These are phyloP conservation scores for Glaciozyma antarctica DNA, from an alignment of 768 basidiomycete genomes.

Conservation along the genomic window DNA sequence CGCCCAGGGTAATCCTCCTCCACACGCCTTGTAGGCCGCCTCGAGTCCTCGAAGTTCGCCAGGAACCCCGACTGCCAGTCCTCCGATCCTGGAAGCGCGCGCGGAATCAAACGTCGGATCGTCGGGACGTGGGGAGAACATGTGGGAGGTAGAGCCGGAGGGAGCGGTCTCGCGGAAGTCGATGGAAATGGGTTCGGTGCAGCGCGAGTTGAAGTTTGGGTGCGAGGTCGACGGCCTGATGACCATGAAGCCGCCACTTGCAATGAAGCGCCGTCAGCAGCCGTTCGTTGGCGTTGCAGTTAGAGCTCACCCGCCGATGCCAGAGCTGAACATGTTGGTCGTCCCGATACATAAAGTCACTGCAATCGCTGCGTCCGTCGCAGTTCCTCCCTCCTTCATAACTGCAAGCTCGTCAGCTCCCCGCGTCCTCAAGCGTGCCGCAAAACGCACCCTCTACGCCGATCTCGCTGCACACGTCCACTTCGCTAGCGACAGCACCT, in stretches of 20 bases:
- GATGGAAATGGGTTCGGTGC: slow-evolving; percentile 41
- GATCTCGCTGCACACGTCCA: slow-evolving; percentile 71
- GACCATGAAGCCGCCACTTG: slow-evolving; percentile 66
- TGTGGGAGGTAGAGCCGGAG: slow-evolving; percentile 57
- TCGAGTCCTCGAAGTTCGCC: slow-evolving; percentile 81
- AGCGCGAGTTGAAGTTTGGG: slow-evolving; percentile 10
- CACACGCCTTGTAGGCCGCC: slow-evolving; percentile 67
- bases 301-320: slow-evolving; percentile 26
- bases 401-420: slow-evolving; percentile 8
- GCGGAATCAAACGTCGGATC: slow-evolving; percentile 33
- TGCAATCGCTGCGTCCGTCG: slow-evolving; percentile 76
- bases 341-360: slow-evolving; percentile 59
- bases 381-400: slow-evolving; percentile 64
- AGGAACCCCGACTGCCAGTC: slow-evolving; percentile 79
- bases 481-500: slow-evolving; percentile 86
- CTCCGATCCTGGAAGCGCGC: slow-evolving; percentile 57
- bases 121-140: slow-evolving; percentile 43
- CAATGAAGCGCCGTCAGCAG: slow-evolving; percentile 32
- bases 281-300: background rate
- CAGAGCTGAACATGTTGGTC: slow-evolving; percentile 77
- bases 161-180: slow-evolving; percentile 89
- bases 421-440: background rate
- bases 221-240: slow-evolving; percentile 48
- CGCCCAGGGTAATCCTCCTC: slow-evolving; percentile 69
- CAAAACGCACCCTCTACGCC: slow-evolving; percentile 51